Base-by-base conservation (phyloP, 495 filamentous ascomycete species). In the Aspergillus nidulans region DNA sequence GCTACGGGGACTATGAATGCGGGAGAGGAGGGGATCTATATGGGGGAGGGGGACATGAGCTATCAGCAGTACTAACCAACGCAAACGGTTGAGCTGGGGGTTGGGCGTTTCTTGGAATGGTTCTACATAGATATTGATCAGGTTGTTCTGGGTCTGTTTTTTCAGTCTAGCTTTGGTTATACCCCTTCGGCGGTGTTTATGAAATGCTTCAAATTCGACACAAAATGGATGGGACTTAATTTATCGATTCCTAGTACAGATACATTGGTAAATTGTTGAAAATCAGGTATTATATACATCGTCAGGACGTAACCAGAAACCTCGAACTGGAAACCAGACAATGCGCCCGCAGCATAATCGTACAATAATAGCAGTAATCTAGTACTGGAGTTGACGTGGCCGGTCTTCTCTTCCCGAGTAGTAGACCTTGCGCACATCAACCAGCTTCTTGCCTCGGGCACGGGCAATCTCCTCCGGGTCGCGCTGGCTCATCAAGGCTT, bases 361-460 rank as follows among this genome's bases (percentile, higher is more conserved):
- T 66, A 58, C 58, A 62, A 12, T 6, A 34, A 12, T 34, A 7
- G 30, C 3, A 13, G 56, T 61, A 18, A 58, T 66, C 45, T 55
- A 61, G 59, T 63, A n/a, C 45, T 15, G 9, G 15, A 28, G 19
- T 4, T 9, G 12, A 19, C 4, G 10, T 9, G 20, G 6, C 40
- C 3, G 3, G 15, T 7, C 23, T 9, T 8, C 77, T 67, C 79
- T 80, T 10, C 92, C 91, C 16, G 87, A 90, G 75, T 97, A 97
- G 75, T 99, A 99, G 63, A 97, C 94, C 78, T 91, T 97, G 63
- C 94, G 78, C 43, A 92, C 87, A 77, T 98, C 94, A 16, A 97
- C 91, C 60, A 98, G 70, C 80, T 98, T 98, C 80, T 85, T 91
- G 41, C 94, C 92, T 48, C 90, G 73, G 38, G 86, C 92, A 26